Evolutionary conservation across 2,329 filamentous ascomycete genomes (phyloP), one percentile per base, ranked within the genome.

Genomic region (Neospermospora avenae): DNA sequence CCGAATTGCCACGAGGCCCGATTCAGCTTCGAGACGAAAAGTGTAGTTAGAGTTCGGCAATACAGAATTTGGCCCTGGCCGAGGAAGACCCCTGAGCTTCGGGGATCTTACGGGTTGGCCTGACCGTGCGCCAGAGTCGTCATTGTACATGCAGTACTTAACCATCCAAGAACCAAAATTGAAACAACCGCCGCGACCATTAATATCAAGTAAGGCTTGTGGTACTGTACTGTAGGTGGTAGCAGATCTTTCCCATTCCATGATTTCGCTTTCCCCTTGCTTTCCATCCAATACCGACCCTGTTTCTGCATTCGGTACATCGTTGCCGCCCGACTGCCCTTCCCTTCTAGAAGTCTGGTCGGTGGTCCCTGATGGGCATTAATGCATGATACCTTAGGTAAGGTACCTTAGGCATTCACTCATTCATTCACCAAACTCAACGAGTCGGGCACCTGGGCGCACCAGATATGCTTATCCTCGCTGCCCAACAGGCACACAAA

Each of bases 401-500:
- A n/a, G n/a, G n/a, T n/a, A n/a, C n/a, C n/a, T n/a, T n/a, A n/a
- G n/a, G n/a, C n/a, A n/a, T n/a, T n/a, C n/a, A n/a, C n/a, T n/a
- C n/a, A n/a, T n/a, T n/a, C n/a, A n/a, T n/a, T n/a, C n/a, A n/a
- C n/a, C n/a, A n/a, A n/a, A n/a, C n/a, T 49, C 45, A 39, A 49
- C 46, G 44, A 37, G 31, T 59, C 58, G 60, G 60, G 57, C 54
- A 37, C 20, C 52, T 48, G 51, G 25, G 41, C 28, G 41, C 41
- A 56, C 53, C 53, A 34, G 41, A 45, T 48, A 31, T 20, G 18
- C 14, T 45, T 25, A 22, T 45, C 11, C 42, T 55, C 54, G 51
- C 41, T 59, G 57, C 57, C 60, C 60, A 59, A 63, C 60, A 48
- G 31, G 28, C n/a, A n/a, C n/a, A n/a, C n/a, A n/a, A n/a, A n/a